Evolutionary conservation across 2,329 filamentous ascomycete genomes (phyloP).

Genomic region (Thermoascus crustaceus): DNA sequence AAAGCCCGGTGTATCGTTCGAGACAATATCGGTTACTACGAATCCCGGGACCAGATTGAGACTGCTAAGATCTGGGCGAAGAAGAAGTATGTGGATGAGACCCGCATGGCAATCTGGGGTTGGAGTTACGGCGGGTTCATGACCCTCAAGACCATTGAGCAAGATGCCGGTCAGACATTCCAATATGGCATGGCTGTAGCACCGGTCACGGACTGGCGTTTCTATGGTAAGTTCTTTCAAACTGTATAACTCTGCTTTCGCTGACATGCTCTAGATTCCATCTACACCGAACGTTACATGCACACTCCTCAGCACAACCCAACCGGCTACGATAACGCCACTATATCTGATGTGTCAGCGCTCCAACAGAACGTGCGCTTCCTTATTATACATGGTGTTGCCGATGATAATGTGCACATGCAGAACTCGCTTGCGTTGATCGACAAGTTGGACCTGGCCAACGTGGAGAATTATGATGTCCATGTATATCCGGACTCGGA

Average conservation of each 20-base stretch:
- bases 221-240: conserved; percentile 53
- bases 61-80: conserved; percentile 75
- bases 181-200: conserved; percentile 97
- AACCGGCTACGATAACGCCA: conserved; percentile 65
- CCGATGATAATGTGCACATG: conserved; percentile 95
- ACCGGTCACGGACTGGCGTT: conserved; percentile 96
- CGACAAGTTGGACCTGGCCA: conserved; percentile 72
- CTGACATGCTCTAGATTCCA: conserved; percentile 19
- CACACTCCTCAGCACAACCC: conserved; percentile 78
- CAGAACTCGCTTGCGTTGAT: conserved; percentile 86
- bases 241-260: conserved; percentile 1
- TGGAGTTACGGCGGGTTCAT: conserved; percentile 97
- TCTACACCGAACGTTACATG: conserved; percentile 67
- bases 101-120: conserved; percentile 88
- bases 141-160: conserved; percentile 88
- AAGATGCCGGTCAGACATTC: conserved; percentile 82
- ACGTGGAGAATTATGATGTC: conserved; percentile 88
- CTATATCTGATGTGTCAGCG: conserved; percentile 65
- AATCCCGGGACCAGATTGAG: conserved; percentile 84
- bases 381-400: conserved; percentile 90
- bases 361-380: conserved; percentile 74
- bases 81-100: conserved; percentile 73
- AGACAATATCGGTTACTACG: conserved; percentile 73
- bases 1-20: conserved; percentile 73
- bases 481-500: conserved; percentile 96